Evolutionary conservation across 2,329 filamentous ascomycete species (phyloP).

Genomic region (Trichophaea hybrida): DNA sequence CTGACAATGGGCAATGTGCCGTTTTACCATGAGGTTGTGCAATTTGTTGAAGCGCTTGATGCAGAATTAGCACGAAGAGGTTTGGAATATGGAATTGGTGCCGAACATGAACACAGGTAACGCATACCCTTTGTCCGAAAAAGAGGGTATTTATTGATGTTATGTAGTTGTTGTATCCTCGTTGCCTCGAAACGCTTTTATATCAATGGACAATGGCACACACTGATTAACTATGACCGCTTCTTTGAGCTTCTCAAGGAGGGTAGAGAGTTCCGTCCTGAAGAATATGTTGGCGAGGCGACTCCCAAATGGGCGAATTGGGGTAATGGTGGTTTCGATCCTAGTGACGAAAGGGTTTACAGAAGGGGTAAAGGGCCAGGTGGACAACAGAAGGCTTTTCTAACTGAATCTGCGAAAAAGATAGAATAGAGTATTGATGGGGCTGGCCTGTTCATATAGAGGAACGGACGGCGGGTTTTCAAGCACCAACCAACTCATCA

Average conservation of each 20-base stretch:
- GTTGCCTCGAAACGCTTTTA: constrained; percentile 68
- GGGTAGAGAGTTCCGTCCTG: constrained; percentile 61
- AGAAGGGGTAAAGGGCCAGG: constrained; percentile 55
- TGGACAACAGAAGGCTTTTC: background rate
- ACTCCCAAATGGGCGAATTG: constrained; percentile 91
- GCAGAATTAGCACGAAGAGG: constrained; percentile 53
- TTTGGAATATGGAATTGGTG: constrained; percentile 75
- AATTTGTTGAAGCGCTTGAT: constrained; percentile 66
- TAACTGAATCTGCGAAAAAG: background rate
- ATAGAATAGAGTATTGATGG: background rate
- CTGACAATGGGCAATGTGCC: constrained; percentile 96
- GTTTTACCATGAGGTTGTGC: constrained; percentile 79
- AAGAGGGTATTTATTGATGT: background rate
- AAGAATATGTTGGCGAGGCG: constrained; percentile 74
- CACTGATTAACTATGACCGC: constrained; percentile 72
- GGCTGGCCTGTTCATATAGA: too few species aligned
- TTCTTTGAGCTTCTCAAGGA: constrained; percentile 78
- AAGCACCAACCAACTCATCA: too few species aligned
- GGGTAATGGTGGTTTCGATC: constrained; percentile 91
- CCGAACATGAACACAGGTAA: constrained; percentile 66
- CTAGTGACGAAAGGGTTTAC: constrained; percentile 72
- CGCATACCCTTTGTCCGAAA: background rate
- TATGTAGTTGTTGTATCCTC: constrained; percentile 65
- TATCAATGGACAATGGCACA: constrained; percentile 70
- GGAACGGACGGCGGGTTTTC: too few species aligned